Percentiles rank a stretch among this genome's conserved stretches.
These are phyloP conservation scores for Beauveria scarabaeidicola DNA, from an alignment of 2,329 filamentous ascomycete species.

Conservation along the genomic window DNA sequence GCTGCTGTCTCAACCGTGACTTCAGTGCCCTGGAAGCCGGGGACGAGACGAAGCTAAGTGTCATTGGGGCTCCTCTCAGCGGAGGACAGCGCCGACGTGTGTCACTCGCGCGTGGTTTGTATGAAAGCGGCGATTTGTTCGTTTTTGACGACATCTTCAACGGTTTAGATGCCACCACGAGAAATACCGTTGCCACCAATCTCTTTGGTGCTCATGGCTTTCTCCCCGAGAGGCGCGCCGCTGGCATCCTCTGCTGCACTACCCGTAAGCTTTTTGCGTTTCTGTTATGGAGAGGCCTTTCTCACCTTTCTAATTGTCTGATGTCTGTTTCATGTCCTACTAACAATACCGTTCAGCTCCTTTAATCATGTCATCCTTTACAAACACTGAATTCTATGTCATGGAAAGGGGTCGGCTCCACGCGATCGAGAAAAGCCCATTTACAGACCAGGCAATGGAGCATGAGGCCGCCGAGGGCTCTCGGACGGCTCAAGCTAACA, in stretches of 20 bases:
- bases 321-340: background rate
- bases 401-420: background rate
- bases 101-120: background rate
- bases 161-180: background rate
- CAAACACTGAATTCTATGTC: background rate
- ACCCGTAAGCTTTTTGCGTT: background rate
- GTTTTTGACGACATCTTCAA: background rate
- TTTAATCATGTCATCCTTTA: background rate
- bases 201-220: background rate
- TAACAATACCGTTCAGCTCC: background rate
- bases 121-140: background rate
- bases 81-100: slow-evolving; percentile 4
- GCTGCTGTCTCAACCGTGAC: background rate
- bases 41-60: background rate
- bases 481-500: background rate
- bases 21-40: background rate
- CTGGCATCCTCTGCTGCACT: background rate
- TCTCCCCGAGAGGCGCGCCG: background rate
- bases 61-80: background rate
- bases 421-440: background rate
- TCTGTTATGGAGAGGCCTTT: background rate
- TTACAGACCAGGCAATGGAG: background rate
- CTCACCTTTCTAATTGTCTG: background rate
- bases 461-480: background rate
- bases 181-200: background rate